Evolutionary conservation across 768 basidiomycete genomes (phyloP).

Genomic region (Aureoboletus auriporus): DNA sequence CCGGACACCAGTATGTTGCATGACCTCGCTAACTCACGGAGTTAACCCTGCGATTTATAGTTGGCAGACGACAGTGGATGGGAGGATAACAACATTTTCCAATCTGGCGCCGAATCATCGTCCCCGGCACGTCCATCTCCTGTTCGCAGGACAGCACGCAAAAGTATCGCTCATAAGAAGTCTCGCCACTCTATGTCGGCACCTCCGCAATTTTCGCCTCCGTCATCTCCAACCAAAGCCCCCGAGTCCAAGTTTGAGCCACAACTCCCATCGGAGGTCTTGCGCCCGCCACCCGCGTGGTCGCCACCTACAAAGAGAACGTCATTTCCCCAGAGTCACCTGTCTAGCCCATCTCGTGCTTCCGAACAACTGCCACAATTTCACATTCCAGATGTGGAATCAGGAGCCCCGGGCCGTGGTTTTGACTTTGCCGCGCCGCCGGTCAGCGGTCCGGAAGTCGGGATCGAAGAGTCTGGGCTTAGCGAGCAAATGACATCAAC

Average conservation of each 20-base stretch:
- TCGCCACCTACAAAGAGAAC: constrained; percentile 12
- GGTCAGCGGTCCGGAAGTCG: constrained; percentile 21
- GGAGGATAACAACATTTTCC: constrained; percentile 90
- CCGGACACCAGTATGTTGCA: constrained; percentile 47
- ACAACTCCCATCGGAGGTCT: constrained; percentile 38
- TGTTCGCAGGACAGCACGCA: constrained; percentile 41
- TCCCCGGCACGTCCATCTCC: constrained; percentile 69
- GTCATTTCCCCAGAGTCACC: constrained; percentile 18
- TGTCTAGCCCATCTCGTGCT: constrained; percentile 13
- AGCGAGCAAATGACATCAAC: constrained; percentile 30
- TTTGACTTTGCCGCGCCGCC: constrained; percentile 1
- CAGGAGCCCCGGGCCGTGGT: neutral
- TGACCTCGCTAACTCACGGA: constrained; percentile 12
- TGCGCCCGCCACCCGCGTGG: constrained; percentile 27
- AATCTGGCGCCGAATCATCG: constrained; percentile 86
- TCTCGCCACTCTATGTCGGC: constrained; percentile 71
- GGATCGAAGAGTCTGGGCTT: constrained; percentile 12
- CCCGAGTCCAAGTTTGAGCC: constrained; percentile 55
- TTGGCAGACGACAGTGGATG: constrained; percentile 71
- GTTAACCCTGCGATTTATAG: constrained; percentile 15
- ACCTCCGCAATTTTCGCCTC: constrained; percentile 51
- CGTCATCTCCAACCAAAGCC: constrained; percentile 37
- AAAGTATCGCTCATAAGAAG: constrained; percentile 38
- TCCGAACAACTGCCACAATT: constrained; percentile 8
- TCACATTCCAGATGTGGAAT: constrained; percentile 3